Base-by-base conservation (phyloP, 257 asterid genomes). In the Solanum rostratum region DNA sequence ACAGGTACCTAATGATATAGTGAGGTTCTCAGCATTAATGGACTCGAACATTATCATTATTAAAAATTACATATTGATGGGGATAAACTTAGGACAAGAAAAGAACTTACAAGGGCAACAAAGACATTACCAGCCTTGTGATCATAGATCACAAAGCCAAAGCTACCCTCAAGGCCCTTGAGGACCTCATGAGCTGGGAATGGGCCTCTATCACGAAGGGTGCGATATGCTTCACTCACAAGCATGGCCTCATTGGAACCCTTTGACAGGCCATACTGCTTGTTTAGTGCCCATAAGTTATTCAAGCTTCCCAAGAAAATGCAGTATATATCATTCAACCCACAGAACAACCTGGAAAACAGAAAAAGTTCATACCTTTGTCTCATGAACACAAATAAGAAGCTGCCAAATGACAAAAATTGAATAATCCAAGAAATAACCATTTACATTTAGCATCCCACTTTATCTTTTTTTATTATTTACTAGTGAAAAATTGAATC, bases 101-200 rank as follows among this genome's bases (percentile, higher is more conserved):
- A 46, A 50, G 20, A 3, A 89, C 97, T 90, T 89, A 94, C 99
- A 80, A 95, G 97, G 71, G 99, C 95, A 86, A 92, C 92, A 86
- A 97, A 97, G 9, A 92, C 96, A 80, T 93, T 88, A 59, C 89
- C 93, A 70, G 92, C 88, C 78, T 91, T 93, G 89, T 92, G 91
- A 89, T 97, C 99, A 85, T 94, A 97, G 89, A 97, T 86, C 87
- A 97, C 97, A 74, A 97, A 95, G 49, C 94, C 98, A 74, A 93
- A 97, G 83, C 94, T 90, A 33, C 99, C 99, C 13, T 97, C 96
- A 69, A 97, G 97, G 65, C 92, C 99, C 60, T 91, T 89, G 54
- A 97, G 94, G 79, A 97, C 98, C 84, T 90, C 96, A 87, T 97
- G 98, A 54, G 99, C 98, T 3, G 98, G 99, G 88, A 92, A 88